Percentiles rank a stretch among this genome's conserved stretches.
Conservation (phyloP, 192 early-diverging fungal genomes). For the Coemansia sp. region DNA sequence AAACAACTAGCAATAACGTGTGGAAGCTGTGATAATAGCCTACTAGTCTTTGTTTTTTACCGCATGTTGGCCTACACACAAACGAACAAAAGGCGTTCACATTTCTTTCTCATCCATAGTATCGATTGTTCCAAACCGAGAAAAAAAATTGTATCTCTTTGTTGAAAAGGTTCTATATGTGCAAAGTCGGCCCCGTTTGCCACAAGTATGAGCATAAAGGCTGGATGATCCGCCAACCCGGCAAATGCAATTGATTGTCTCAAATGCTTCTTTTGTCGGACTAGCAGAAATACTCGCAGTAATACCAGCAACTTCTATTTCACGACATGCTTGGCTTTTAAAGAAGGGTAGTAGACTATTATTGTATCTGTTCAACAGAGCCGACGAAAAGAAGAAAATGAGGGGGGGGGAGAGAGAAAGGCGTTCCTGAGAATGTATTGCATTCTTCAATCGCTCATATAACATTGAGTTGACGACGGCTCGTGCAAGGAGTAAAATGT, state of each 20-base stretch:
- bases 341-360: neutral
- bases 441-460: slow-evolving; percentile 1
- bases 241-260: no score
- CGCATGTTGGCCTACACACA: neutral
- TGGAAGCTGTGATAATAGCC: neutral
- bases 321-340: neutral
- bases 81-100: neutral
- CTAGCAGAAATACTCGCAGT: neutral
- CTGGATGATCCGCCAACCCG: no score
- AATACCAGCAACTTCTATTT: neutral
- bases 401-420: neutral
- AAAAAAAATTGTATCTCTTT: neutral
- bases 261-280: no score
- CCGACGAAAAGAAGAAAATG: neutral
- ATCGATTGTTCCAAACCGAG: neutral
- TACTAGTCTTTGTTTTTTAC: neutral
- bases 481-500: no score
- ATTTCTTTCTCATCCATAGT: neutral
- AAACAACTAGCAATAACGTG: neutral
- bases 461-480: neutral
- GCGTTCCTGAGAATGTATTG: neutral
- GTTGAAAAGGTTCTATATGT: neutral
- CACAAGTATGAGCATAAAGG: neutral
- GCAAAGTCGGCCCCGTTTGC: neutral
- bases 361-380: neutral